Evolutionary conservation across 805 yeast species (phyloP).

Genomic region (Candida awuae): DNA sequence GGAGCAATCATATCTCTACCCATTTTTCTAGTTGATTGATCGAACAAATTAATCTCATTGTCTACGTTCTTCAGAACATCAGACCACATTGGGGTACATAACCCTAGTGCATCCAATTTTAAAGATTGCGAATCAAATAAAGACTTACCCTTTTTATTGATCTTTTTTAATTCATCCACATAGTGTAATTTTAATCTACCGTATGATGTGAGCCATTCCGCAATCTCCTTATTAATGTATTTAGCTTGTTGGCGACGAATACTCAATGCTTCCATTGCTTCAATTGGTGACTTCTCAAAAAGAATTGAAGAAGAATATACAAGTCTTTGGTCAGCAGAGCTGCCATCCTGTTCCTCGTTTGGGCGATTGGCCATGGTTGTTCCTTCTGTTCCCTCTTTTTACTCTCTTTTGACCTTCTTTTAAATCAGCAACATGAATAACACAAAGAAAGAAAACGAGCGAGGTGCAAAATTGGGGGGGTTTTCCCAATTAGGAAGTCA

Average conservation of each 20-base stretch:
- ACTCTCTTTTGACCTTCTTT: too few species aligned
- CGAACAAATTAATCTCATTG: constrained; percentile 36
- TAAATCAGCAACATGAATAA: too few species aligned
- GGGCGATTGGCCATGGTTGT: too few species aligned
- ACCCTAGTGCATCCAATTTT: constrained; percentile 41
- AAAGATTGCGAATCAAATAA: constrained; percentile 38
- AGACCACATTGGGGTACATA: constrained; percentile 37
- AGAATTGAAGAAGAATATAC: constrained; percentile 29
- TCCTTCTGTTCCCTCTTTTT: too few species aligned
- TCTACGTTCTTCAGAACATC: constrained; percentile 34
- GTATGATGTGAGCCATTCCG: constrained; percentile 51
- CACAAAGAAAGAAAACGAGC: too few species aligned
- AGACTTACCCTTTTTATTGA: constrained; percentile 29
- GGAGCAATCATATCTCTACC: constrained; percentile 50
- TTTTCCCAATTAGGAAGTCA: too few species aligned
- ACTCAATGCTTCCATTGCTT: constrained; percentile 51
- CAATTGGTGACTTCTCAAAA: constrained; percentile 41
- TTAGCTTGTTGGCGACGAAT: constrained; percentile 50
- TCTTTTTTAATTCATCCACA: constrained; percentile 38
- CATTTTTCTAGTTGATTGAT: constrained; percentile 44
- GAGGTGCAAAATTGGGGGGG: too few species aligned
- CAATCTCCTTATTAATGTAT: constrained; percentile 50
- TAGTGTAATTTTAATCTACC: constrained; percentile 41
- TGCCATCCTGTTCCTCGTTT: background rate
- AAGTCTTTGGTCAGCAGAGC: constrained; percentile 21